Evolutionary conservation across 1,139 yeast species (phyloP).

Genomic region (Hyphopichia wangnamkhiaoensis): DNA sequence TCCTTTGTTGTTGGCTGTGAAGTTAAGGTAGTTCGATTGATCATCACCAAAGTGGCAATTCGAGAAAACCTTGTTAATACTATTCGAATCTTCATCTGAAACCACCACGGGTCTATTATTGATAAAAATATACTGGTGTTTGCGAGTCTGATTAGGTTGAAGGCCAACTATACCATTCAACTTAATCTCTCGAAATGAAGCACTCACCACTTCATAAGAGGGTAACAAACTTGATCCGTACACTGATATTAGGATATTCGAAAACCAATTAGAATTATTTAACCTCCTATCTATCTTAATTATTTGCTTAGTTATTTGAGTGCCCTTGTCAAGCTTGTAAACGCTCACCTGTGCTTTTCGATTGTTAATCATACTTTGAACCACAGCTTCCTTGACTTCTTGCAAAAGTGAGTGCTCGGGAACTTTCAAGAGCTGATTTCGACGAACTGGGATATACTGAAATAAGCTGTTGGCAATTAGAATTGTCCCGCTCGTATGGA

Average conservation of each 20-base stretch:
- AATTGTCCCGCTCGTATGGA: conserved; percentile 47
- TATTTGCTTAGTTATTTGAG: neutral
- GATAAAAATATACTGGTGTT: conserved; percentile 47
- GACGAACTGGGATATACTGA: conserved; percentile 59
- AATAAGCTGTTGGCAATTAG: conserved; percentile 53
- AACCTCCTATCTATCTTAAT: neutral
- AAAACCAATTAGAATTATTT: neutral
- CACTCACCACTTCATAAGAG: conserved; percentile 19
- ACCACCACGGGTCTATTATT: conserved; percentile 39
- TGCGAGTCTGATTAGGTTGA: conserved; percentile 28
- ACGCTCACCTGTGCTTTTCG: conserved; percentile 20
- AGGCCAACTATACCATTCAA: conserved; percentile 33
- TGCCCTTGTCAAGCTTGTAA: neutral
- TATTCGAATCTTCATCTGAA: conserved; percentile 20
- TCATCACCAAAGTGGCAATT: neutral
- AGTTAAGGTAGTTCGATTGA: neutral
- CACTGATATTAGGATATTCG: conserved; percentile 13
- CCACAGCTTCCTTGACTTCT: conserved; percentile 32
- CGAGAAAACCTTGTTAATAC: conserved; percentile 29
- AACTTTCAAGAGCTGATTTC: conserved; percentile 22
- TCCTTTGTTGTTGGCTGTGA: neutral
- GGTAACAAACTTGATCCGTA: conserved; percentile 19
- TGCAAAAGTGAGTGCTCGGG: conserved; percentile 24
- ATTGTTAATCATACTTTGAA: conserved; percentile 30
- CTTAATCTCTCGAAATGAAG: conserved; percentile 20